Evolutionary conservation across 257 asterid genomes (phyloP), one percentile per base, ranked within the genome.

Genomic region (Penstemon davidsonii): DNA sequence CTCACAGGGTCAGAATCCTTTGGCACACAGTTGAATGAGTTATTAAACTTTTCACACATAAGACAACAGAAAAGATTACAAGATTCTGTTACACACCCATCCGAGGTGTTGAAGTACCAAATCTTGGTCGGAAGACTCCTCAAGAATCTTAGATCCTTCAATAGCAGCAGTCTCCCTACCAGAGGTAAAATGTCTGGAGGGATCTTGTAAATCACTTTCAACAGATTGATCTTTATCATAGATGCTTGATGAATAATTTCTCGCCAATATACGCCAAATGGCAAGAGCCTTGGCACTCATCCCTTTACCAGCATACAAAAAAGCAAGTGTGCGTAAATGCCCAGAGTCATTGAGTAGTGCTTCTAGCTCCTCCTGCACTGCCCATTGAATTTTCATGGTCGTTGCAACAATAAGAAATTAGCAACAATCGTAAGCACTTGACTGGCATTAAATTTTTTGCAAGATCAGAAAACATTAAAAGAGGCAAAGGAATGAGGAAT

Each of bases 351-450:
- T 86, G 77, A 94, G 81, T 72, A 94, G 73, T 50, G 89, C 72
- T 81, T 94, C 99, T 77, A 94, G 87, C 87, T 94, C 99, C 90
- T 94, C 99, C 99, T 94, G 99, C 92, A 85, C 96, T 87, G 96
- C 83, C 97, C 91, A 84, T 83, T 81, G 80, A 78, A 76, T 78
- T 75, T 69, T 73, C 71, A 80, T 76, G 80, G 83, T 82, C 83
- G 83, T 66, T 67, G 73, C 67, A 10, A 62, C 62, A 62, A 63
- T 37, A 51, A 9, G 55, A 64, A 64, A 42, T 50, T 50, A 49
- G 49, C 57, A 75, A 9, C 67, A 58, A 5, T 18, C 18, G 77
- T 47, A 39, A 60, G 9, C 62, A 53, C 40, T 49, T 61, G 55
- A 67, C 55, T 44, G 63, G 49, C 43, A 60, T 40, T 45, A 69